Base-by-base conservation (phyloP, 352 stramenopile genomes). In the Pythium aristosporum region DNA sequence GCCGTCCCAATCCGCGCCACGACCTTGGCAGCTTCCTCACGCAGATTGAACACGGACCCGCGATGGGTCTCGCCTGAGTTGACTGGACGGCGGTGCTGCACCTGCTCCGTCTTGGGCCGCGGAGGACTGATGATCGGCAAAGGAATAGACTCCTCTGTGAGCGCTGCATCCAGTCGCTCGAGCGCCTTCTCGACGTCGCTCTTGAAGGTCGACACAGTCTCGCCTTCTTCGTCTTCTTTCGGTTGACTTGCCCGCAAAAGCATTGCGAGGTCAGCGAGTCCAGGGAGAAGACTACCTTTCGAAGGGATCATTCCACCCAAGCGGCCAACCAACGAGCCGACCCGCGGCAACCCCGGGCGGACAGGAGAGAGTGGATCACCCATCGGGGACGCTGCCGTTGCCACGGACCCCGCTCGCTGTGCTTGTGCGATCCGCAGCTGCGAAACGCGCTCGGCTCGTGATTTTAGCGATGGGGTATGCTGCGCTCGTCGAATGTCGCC, bases 1-100 rank as follows among this genome's bases (percentile, higher is more conserved):
- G 58, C 58, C 9, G 59, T 66, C 11, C 59, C 39, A 30, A 66
- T 66, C 28, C 59, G 59, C 18, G 59, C 59, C 23, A 60, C 51
- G 16, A 44, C 59, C 1, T 47, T 47, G 3, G 64, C 48, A 8
- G 63, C 50, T 41, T 69, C 63, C 7, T 64, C 63, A 2, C 43
- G 55, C 5, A 69, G 39, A 36, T 68, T 37, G 41, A 56, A 64
- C 28, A 63, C 21, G 0, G 63, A 69, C 1, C 34, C 51, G 4
- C 49, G 56, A 20, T 34, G 63, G 18, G n/a, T 51, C 3, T 41
- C 9, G 48, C n/a, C 20, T 20, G 28, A 16, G 1, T 51, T 36
- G 15, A 12, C 41, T 41, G 54, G 41, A 9, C 54, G 54, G 15
- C 41, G 54, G 0, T 23, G 57, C 6, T 57, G 57, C 34, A 54